These are phyloP conservation scores for Penicillium sp. DNA, from an alignment of 2,329 filamentous ascomycete genomes.

Conservation along the genomic window DNA sequence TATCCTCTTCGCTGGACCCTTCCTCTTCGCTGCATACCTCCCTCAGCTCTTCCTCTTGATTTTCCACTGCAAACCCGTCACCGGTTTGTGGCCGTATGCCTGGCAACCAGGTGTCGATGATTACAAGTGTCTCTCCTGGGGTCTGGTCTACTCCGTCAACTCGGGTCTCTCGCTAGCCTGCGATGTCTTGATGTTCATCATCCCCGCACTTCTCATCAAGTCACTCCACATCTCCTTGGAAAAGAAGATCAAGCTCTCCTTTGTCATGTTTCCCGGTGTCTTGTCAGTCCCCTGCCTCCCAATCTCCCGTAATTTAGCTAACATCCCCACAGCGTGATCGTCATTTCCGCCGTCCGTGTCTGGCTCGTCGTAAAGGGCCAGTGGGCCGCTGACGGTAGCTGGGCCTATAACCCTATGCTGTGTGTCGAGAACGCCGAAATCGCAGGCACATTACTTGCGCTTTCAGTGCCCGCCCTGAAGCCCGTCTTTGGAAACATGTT, in stretches of 20 bases:
- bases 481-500: conserved; percentile 42
- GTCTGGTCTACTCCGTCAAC: conserved; percentile 54
- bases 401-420: conserved; percentile 54
- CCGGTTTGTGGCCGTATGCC: conserved; percentile 53
- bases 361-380: conserved; percentile 51
- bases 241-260: conserved; percentile 49
- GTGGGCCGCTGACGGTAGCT: conserved; percentile 49
- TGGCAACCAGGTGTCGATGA: conserved; percentile 44
- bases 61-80: conserved; percentile 55
- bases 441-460: conserved; percentile 51
- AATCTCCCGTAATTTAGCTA: too few relatives aligned
- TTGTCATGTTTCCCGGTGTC: conserved; percentile 52
- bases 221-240: conserved; percentile 46
- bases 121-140: conserved; percentile 53
- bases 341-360: conserved; percentile 50
- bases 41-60: conserved; percentile 53
- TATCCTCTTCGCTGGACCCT: conserved; percentile 31
- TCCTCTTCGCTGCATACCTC: conserved; percentile 45
- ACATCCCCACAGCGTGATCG: conserved; percentile 44
- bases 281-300: conserved; percentile 36
- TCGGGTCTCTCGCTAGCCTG: conserved; percentile 52
- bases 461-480: conserved; percentile 54
- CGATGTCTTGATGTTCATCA: conserved; percentile 53
- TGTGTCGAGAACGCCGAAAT: conserved; percentile 54
- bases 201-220: conserved; percentile 51